These are phyloP conservation scores for Gossypium anomalum DNA, from an alignment of 345 rosid species.

Conservation along the genomic window DNA sequence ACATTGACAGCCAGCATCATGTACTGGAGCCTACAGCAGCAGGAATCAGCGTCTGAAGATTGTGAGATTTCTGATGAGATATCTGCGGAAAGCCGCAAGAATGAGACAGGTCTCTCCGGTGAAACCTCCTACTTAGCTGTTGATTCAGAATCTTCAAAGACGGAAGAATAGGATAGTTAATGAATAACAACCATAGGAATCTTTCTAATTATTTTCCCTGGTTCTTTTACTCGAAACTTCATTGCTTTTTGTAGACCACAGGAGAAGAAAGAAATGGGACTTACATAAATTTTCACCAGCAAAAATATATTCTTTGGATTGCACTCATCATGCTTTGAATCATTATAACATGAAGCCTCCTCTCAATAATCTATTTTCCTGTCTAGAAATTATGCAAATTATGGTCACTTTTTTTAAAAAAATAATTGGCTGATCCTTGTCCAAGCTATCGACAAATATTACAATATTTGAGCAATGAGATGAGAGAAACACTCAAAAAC, in stretches of 20 bases:
- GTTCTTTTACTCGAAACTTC: background rate
- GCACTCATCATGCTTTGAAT: background rate
- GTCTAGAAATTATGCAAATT: no score
- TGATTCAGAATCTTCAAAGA: constrained; percentile 12
- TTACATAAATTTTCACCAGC: background rate
- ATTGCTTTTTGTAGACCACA: constrained; percentile 10
- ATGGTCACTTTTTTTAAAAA: no score
- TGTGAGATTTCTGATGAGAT: constrained; percentile 16
- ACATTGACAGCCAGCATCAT: constrained; percentile 82
- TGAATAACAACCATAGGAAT: constrained; percentile 16
- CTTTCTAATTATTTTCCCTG: background rate
- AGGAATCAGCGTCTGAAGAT: constrained; percentile 40
- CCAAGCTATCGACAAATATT: no score
- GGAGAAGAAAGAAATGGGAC: background rate
- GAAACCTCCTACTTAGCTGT: constrained; percentile 30
- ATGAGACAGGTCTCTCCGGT: constrained; percentile 23
- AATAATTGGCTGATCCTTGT: no score
- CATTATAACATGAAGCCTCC: background rate
- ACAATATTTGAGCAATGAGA: no score
- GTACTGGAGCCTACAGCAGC: constrained; percentile 88
- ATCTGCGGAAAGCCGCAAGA: constrained; percentile 20
- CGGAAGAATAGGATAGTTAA: background rate
- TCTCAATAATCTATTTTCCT: background rate
- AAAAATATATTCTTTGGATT: background rate
- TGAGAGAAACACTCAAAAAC: no score